Percentiles rank a stretch among this genome's conserved stretches.
Evolutionary conservation across 2,329 filamentous ascomycete genomes (phyloP).

Genomic region (Ascochyta fabae): DNA sequence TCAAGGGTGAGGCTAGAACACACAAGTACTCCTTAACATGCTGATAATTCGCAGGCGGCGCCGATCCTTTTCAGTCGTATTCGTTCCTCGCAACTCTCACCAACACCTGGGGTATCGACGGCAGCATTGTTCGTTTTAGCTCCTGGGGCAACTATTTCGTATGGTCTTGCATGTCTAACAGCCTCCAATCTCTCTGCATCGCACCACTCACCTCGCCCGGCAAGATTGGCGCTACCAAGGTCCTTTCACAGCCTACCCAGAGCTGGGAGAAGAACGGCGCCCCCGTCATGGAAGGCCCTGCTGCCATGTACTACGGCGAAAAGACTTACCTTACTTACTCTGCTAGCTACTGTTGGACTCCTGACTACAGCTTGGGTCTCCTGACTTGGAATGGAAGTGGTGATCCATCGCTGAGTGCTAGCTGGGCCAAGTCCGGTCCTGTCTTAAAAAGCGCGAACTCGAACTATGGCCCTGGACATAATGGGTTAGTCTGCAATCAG

Average conservation of each 20-base stretch:
- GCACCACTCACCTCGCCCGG: conserved; percentile 51
- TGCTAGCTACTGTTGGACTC: conserved; percentile 64
- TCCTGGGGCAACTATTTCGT: conserved; percentile 60
- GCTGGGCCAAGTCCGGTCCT: conserved; percentile 62
- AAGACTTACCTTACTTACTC: conserved; percentile 62
- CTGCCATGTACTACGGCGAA: conserved; percentile 60
- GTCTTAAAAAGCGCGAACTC: conserved; percentile 61
- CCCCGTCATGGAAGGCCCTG: conserved; percentile 63
- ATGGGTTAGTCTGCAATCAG: conserved; percentile 44
- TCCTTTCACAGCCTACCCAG: conserved; percentile 60
- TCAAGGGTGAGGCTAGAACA: conserved; percentile 51
- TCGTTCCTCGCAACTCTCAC: conserved; percentile 58
- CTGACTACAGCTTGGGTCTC: conserved; percentile 61
- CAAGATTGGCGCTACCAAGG: conserved; percentile 53
- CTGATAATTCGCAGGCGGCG: conserved; percentile 52
- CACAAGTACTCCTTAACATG: neutral
- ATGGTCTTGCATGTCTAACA: conserved; percentile 60
- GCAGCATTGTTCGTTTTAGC: conserved; percentile 58
- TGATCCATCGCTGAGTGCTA: conserved; percentile 53
- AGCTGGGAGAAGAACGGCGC: conserved; percentile 59
- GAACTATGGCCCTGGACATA: conserved; percentile 64
- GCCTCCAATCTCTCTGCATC: conserved; percentile 53
- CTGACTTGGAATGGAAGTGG: conserved; percentile 60
- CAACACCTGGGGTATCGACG: conserved; percentile 57
- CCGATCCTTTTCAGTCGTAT: conserved; percentile 60